A percentile compares a stretch with the other conserved stretches of the same genome.
Conservation (phyloP, 495 filamentous ascomycete species). For the Glarea lozoyensis region DNA sequence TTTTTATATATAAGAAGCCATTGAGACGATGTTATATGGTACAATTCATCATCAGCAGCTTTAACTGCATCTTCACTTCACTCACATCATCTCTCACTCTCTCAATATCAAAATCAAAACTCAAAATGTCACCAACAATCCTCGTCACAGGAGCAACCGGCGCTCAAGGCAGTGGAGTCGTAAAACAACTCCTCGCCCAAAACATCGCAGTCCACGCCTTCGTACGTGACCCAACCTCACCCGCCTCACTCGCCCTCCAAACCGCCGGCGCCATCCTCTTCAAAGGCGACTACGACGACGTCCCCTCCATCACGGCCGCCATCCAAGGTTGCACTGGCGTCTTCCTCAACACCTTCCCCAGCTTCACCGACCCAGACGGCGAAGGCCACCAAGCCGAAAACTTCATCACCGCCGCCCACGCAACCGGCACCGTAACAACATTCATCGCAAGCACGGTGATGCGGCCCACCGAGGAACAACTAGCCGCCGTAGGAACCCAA, state of each 20-base stretch:
- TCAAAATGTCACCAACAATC: slow-evolving; percentile 16
- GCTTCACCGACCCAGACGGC: slow-evolving; percentile 15
- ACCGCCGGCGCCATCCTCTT: slow-evolving; percentile 30
- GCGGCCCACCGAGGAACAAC: slow-evolving; percentile 21
- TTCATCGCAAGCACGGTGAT: slow-evolving; percentile 30
- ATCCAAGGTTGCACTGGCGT: slow-evolving; percentile 33
- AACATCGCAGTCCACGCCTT: slow-evolving; percentile 32
- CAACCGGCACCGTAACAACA: slow-evolving; percentile 26
- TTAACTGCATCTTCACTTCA: too few relatives aligned
- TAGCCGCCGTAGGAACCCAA: slow-evolving; percentile 5
- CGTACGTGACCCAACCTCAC: slow-evolving; percentile 28
- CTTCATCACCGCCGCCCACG: slow-evolving; percentile 33
- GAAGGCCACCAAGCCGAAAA: slow-evolving; percentile 31
- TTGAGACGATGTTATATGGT: too few relatives aligned
- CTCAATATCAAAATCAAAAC: too few relatives aligned
- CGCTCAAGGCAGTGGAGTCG: slow-evolving; percentile 36
- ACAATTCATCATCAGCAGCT: too few relatives aligned
- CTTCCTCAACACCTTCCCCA: slow-evolving; percentile 39
- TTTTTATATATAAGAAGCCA: too few relatives aligned
- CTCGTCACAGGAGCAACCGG: slow-evolving; percentile 43
- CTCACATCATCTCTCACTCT: too few relatives aligned
- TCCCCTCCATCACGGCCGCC: slow-evolving; percentile 24
- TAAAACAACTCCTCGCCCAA: slow-evolving; percentile 28
- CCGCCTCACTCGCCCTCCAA: slow-evolving; percentile 27
- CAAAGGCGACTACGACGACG: slow-evolving; percentile 33